Evolutionary conservation across 1,284 basidiomycete species (phyloP), one percentile per base, ranked within the genome.

Genomic region (Pterula multifida): DNA sequence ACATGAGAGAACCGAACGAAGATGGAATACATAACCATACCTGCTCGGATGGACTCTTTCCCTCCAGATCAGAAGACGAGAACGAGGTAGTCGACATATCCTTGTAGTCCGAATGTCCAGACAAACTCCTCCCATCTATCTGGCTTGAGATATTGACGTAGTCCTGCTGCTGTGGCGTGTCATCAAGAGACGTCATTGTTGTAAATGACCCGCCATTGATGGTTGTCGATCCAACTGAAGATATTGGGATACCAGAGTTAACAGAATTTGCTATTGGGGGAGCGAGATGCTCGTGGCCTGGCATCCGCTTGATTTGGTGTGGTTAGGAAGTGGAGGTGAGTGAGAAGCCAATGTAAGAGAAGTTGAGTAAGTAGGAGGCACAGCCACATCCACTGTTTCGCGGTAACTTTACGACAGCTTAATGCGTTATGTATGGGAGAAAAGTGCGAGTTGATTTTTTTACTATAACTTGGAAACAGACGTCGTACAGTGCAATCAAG

Each of bases 41-140:
- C 68, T 76, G 72, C 54, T 73, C 65, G 36, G 58, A 58, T 3
- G 65, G 56, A 52, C 69, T 68, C 58, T 67, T 72, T n/a, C 72
- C 73, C 36, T 75, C 70, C 49, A 76, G 58, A 23, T 72, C 66
- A 12, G 65, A 59, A 54, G 72, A 68, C 3, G 65, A 61, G 52
- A 66, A 58, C 42, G 49, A 32, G 15, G 6, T 32, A 15, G 6
- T 32, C 28, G 15, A 32, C 28, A 15, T 15, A 32, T 32, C 6
- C 28, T 15, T 15, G 28, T 32, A 6, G 6, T 32, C 15, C 15
- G 28, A 6, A 32, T 32, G n/a, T n/a, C n/a, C n/a, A n/a, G n/a
- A 32, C 28, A 15, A 6, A 6, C 28, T 15, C 28, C 15, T 32
- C 28, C 28, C 28, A 32, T 15, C 15, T 15, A 32, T n/a, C n/a